Conservation (phyloP, 192 early-diverging fungal species). For the Borealophlyctis nickersoniae region DNA sequence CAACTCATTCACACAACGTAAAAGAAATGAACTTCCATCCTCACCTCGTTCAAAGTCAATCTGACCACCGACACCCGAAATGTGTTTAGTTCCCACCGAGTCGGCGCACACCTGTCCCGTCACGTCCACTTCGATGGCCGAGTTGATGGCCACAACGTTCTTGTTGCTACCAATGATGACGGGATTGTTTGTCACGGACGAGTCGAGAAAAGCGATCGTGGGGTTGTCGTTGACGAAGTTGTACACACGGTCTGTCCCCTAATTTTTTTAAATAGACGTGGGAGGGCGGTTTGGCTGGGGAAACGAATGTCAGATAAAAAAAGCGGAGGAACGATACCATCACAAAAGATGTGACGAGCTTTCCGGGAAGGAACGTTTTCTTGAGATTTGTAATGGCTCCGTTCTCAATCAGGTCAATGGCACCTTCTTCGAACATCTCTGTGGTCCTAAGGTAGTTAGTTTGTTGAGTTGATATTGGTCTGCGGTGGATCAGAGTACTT, state of each 20-base stretch:
- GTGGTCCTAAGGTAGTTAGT: neutral
- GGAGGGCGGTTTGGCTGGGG: neutral
- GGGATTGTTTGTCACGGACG: conserved; percentile 43
- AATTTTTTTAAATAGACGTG: no score
- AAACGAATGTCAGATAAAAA: conserved; percentile 3
- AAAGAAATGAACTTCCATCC: no score
- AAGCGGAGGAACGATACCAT: conserved; percentile 9
- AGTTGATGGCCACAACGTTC: conserved; percentile 50
- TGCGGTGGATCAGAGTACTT: neutral
- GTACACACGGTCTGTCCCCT: conserved; percentile 34
- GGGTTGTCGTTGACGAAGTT: conserved; percentile 52
- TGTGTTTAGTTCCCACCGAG: conserved; percentile 39
- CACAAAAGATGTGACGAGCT: conserved; percentile 40
- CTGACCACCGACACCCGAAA: conserved; percentile 53
- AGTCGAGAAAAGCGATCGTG: conserved; percentile 36
- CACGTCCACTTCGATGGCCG: conserved; percentile 48
- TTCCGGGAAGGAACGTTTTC: conserved; percentile 39
- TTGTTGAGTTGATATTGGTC: neutral
- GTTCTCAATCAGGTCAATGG: conserved; percentile 40
- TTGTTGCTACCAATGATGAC: conserved; percentile 47
- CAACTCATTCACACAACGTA: no score
- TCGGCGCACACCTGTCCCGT: conserved; percentile 52
- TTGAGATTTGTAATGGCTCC: conserved; percentile 45
- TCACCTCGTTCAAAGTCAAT: conserved; percentile 53
- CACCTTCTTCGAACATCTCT: conserved; percentile 52